Evolutionary conservation across 257 asterid species (phyloP), one percentile per base, ranked within the genome.

Genomic region (Nicotiana noctiflora): DNA sequence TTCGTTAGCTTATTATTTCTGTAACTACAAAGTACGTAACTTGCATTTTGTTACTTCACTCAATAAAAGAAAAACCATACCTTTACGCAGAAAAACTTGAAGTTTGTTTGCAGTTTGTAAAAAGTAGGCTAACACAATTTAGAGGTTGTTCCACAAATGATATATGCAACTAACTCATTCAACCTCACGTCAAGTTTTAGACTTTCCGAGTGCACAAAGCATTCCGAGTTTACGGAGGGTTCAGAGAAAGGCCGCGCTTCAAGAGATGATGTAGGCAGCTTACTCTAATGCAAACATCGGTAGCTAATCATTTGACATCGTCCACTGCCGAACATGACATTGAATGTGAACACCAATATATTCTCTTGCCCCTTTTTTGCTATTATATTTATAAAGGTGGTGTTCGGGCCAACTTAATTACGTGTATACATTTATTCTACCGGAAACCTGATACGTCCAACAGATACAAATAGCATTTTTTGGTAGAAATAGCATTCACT

Each of bases 221-320:
- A 37, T 6, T 1, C 9, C 0, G 0, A 0, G 1, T 37, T 37
- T 1, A 37, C 10, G 10, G 0, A 37, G 0, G 46, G 2, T 7
- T 7, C 10, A 7, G 2, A 37, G 2, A 37, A 7, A 7, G 10
- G 46, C 31, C 2, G 3, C 31, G 31, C 3, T 29, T 3, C 31
- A 29, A 29, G 2, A 3, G 3, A 2, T 29, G 3, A 29, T 29
- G 3, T 29, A 29, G 3, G 3, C 46, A 37, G 0, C 8, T 6
- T 37, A 37, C 10, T 37, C 46, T 7, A 1, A 6, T 37, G 10
- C 46, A 6, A 29, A 29, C 3, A 37, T 0, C 2, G 5, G 10
- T 37, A 9, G 2, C 10, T 37, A 37, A 5, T 37, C 46, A 37
- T 37, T 37, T 37, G 31, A 37, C 2, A 10, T 37, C 46, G 46